Evolutionary conservation across 306 rosid genomes (phyloP), one percentile per base, ranked within the genome.

Genomic region (Dryas alaskensis): DNA sequence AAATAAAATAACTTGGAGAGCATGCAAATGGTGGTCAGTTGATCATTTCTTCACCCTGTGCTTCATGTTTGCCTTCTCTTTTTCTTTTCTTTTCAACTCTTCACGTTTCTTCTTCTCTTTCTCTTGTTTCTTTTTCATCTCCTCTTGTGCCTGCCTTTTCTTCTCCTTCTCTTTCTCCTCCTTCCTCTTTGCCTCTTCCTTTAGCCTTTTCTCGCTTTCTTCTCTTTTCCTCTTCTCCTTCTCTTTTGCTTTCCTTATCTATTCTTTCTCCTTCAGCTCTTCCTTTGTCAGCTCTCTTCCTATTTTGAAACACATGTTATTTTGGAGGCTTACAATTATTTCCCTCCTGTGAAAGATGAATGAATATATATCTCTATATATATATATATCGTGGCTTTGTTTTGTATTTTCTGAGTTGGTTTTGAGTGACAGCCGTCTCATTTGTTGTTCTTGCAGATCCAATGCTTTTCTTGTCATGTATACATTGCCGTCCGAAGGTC

Each of bases 251-350:
- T 67, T 88, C 52, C 62, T 76, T 16, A 55, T 68, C 81, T 59
- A 78, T 59, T 75, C 84, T 11, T 66, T 83, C 86, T 87, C 83
- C 72, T 77, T 84, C 51, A 73, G 37, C 54, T 84, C 96, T 51
- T 84, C 78, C 74, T 66, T 81, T 1, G 73, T 83, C 19, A 78
- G 66, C 51, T 86, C 80, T 80, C 76, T 83, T 39, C 69, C 55
- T 62, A 83, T 53, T 73, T 51, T 81, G 81, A 88, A 84, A 61
- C 89, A 88, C 91, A 86, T 88, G 19, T 69, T 73, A 59, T 44
- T 27, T 1, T 6, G 1, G 43, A 58, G 10, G 0, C 9, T 10
- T 43, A n/a, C 46, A 44, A 4, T 7, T 53, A 54, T 2, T 7
- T 53, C 22, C 51, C 37, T 22, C 25, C 42, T 9, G n/a, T 37